Evolutionary conservation across 2,329 filamentous ascomycete genomes (phyloP).

Genomic region (Penicillium vulpinum): DNA sequence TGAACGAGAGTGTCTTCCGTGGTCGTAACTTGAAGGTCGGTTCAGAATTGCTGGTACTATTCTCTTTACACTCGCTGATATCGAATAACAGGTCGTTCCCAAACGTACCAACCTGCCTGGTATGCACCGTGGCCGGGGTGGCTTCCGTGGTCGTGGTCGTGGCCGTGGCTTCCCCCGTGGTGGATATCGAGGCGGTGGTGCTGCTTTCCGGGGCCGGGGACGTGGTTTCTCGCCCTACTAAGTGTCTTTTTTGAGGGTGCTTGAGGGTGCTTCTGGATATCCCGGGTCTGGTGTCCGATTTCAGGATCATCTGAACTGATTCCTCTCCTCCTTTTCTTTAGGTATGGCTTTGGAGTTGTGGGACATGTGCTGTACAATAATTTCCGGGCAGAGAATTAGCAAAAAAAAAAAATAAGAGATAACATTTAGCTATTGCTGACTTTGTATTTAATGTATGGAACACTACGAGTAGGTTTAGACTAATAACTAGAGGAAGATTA

Average conservation of each 20-base stretch:
- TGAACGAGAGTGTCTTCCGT: conserved; percentile 96
- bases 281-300: conserved; percentile 1
- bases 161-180: conserved; percentile 56
- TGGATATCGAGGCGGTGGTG: conserved; percentile 48
- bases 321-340: neutral
- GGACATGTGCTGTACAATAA: conserved; percentile 37
- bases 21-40: conserved; percentile 90
- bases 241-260: conserved; percentile 11
- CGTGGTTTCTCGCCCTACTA: conserved; percentile 51
- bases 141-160: conserved; percentile 54
- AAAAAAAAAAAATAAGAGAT: neutral
- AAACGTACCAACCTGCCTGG: conserved; percentile 97
- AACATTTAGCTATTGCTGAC: neutral
- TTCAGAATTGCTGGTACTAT: neutral
- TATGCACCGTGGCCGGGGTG: conserved; percentile 71
- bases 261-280: conserved; percentile 1
- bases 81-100: conserved; percentile 64
- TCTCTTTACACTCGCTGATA: neutral
- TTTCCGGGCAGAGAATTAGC: conserved; percentile 26
- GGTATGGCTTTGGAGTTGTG: conserved; percentile 32
- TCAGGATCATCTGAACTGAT: conserved; percentile 2
- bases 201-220: conserved; percentile 52
- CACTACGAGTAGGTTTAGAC: no score
- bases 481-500: no score
- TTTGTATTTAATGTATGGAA: neutral